Evolutionary conservation across 352 stramenopile genomes (phyloP).

Genomic region (Poterioochromonas sp.): DNA sequence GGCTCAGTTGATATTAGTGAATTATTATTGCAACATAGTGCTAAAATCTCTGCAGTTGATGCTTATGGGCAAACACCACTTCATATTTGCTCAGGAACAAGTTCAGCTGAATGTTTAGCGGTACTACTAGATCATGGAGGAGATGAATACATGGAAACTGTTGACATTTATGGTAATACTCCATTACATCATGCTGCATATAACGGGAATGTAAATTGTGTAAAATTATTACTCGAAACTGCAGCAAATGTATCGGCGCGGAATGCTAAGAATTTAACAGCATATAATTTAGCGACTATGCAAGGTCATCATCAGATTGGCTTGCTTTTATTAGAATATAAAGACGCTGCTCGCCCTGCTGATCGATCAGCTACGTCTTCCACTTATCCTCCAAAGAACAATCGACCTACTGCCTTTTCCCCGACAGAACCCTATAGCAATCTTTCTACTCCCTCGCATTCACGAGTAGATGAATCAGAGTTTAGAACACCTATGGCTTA

Average conservation of each 20-base stretch:
- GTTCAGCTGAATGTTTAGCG: conserved; percentile 33
- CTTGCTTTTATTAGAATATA: conserved; percentile 36
- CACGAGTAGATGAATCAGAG: too few species aligned
- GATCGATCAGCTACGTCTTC: background rate
- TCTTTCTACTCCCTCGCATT: too few species aligned
- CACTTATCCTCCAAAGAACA: background rate
- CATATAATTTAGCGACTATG: conserved; percentile 39
- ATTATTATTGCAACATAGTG: conserved; percentile 41
- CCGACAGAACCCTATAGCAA: too few species aligned
- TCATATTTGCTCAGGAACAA: conserved; percentile 31
- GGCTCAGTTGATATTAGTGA: conserved; percentile 33
- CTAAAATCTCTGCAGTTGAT: conserved; percentile 35
- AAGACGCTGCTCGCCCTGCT: background rate
- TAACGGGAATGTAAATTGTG: conserved; percentile 41
- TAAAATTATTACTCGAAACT: conserved; percentile 46
- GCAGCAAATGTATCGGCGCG: conserved; percentile 40
- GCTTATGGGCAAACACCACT: conserved; percentile 35
- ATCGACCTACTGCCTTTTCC: too few species aligned
- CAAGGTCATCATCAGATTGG: conserved; percentile 17
- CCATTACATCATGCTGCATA: conserved; percentile 45
- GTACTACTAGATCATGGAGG: conserved; percentile 46
- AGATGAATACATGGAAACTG: conserved; percentile 43
- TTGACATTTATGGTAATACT: conserved; percentile 43
- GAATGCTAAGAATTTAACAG: conserved; percentile 32
- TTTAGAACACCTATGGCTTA: too few species aligned